phyloP scores from a whole-genome alignment of 2,329 filamentous ascomycete genomes.

The Emmonsiellopsis sp. region DNA sequence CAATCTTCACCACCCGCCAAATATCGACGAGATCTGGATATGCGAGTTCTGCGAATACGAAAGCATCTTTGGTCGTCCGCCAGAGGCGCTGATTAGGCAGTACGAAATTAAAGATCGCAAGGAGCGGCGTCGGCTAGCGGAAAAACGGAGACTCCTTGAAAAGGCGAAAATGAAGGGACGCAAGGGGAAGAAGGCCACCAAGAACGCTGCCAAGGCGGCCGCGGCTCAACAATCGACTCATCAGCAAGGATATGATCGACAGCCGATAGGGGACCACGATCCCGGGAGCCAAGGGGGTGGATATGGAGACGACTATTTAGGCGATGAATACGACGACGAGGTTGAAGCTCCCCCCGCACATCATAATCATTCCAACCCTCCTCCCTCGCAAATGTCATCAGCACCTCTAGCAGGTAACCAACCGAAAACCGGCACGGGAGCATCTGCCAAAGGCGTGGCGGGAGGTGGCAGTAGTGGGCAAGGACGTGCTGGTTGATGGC shows the following conservation, averaged over 20 bases:
- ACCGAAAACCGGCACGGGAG: constrained; percentile 12
- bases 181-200: constrained; percentile 76
- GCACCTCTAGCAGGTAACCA: constrained; percentile 36
- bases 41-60: constrained; percentile 99
- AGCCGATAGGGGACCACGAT: constrained; percentile 29
- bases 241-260: constrained; percentile 34
- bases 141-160: constrained; percentile 74
- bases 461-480: constrained; percentile 24
- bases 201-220: constrained; percentile 48
- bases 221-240: constrained; percentile 21
- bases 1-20: constrained; percentile 66
- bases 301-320: constrained; percentile 40
- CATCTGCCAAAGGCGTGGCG: constrained; percentile 15
- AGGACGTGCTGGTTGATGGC: constrained; percentile 10
- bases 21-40: constrained; percentile 73
- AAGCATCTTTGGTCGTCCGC: constrained; percentile 81
- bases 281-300: constrained; percentile 33
- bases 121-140: constrained; percentile 73
- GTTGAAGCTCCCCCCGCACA: constrained; percentile 28
- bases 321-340: constrained; percentile 45
- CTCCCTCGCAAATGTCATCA: constrained; percentile 61
- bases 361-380: constrained; percentile 40
- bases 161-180: constrained; percentile 91
- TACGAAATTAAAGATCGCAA: constrained; percentile 93
- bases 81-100: constrained; percentile 72